A percentile compares a stretch with the other conserved stretches of the same genome.
phyloP scores from a whole-genome alignment of 2,329 filamentous ascomycete genomes.

The Ploettnerulaceae sp. region DNA sequence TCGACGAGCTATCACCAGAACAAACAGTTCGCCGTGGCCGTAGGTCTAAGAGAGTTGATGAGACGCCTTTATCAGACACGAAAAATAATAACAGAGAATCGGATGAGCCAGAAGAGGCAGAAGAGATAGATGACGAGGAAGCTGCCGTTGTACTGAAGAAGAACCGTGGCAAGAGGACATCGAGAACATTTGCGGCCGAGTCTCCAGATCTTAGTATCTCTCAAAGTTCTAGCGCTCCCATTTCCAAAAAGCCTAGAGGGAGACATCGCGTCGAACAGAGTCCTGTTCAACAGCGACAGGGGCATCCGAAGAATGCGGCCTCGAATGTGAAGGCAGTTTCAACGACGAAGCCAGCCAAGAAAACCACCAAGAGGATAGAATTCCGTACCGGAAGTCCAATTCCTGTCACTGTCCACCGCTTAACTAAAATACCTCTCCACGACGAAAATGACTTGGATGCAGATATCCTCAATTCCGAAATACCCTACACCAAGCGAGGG shows the following conservation, averaged over 20 bases:
- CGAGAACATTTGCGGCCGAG: conserved; percentile 26
- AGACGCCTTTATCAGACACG: conserved; percentile 31
- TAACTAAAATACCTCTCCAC: conserved; percentile 43
- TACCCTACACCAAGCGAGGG: conserved; percentile 48
- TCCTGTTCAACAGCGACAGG: conserved; percentile 24
- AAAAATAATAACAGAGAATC: conserved; percentile 23
- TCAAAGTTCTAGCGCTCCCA: conserved; percentile 31
- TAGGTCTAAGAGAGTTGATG: neutral
- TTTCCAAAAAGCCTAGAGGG: conserved; percentile 15
- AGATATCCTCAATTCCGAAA: conserved; percentile 46
- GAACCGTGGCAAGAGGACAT: conserved; percentile 37
- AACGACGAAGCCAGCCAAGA: conserved; percentile 28
- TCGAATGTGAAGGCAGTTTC: too few species aligned
- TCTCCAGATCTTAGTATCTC: conserved; percentile 38
- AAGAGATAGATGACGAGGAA: conserved; percentile 35
- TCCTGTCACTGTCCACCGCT: conserved; percentile 57
- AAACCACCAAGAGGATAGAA: conserved; percentile 25
- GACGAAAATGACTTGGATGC: conserved; percentile 40
- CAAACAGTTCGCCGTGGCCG: conserved; percentile 20
- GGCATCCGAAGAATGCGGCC: conserved; percentile 20
- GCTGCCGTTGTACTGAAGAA: conserved; percentile 34
- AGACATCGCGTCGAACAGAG: conserved; percentile 11
- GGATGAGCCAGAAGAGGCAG: conserved; percentile 31
- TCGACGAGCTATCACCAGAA: conserved; percentile 34
- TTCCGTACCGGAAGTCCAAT: conserved; percentile 41